Conservation (phyloP, 495 filamentous ascomycete species). For the Durotheca rogersii region DNA sequence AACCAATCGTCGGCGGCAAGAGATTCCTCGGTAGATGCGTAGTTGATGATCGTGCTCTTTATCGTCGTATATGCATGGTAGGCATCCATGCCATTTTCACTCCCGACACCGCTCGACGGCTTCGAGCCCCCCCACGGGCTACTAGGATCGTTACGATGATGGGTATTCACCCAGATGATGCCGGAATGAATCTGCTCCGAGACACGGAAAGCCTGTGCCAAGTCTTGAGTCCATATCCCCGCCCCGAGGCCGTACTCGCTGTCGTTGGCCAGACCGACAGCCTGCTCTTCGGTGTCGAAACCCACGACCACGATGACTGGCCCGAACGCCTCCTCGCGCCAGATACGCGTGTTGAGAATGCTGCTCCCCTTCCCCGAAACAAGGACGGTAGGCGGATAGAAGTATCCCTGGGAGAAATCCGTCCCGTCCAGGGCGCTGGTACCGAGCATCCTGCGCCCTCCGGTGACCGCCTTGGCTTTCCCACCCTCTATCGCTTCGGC, state of each 20-base stretch:
- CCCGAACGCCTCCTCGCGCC: conserved; percentile 53
- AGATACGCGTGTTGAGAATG: conserved; percentile 33
- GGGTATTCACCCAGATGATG: conserved; percentile 64
- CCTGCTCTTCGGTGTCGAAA: conserved; percentile 51
- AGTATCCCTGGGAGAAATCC: conserved; percentile 54
- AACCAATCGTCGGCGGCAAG: conserved; percentile 52
- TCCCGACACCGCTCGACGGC: conserved; percentile 54
- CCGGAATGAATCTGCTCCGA: conserved; percentile 58
- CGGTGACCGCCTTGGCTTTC: conserved; percentile 39
- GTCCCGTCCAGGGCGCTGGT: conserved; percentile 35
- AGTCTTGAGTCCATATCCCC: conserved; percentile 59
- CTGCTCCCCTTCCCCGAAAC: conserved; percentile 26
- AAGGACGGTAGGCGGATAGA: conserved; percentile 59
- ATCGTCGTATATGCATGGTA: conserved; percentile 59
- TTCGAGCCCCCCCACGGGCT: conserved; percentile 61
- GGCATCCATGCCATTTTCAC: conserved; percentile 59
- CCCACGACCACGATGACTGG: conserved; percentile 51
- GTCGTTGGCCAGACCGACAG: conserved; percentile 50
- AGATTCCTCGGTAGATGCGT: conserved; percentile 46
- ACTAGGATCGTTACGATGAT: conserved; percentile 62
- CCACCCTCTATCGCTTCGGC: conserved; percentile 33
- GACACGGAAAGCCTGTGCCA: conserved; percentile 58
- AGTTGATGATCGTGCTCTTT: conserved; percentile 62
- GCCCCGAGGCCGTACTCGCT: conserved; percentile 55
- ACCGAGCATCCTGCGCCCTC: conserved; percentile 36